Conservation (phyloP, 768 basidiomycete genomes). For the Amanita inopinata region DNA sequence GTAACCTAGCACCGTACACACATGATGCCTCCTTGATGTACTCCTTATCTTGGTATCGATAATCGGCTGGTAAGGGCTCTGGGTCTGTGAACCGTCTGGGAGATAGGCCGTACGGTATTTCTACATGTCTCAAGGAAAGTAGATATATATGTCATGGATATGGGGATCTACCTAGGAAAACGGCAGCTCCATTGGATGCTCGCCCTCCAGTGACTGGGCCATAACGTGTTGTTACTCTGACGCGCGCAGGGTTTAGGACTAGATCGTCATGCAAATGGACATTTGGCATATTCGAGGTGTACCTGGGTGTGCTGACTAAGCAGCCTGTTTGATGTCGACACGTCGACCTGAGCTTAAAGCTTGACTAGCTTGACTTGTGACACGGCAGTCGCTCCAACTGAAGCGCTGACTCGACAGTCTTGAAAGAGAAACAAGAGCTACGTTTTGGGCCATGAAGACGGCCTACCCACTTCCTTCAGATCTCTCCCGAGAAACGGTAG, state of each 20-base stretch:
- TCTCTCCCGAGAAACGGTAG: conserved; percentile 60
- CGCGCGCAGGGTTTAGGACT: conserved; percentile 25
- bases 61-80: conserved; percentile 38
- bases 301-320: neutral
- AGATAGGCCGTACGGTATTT: conserved; percentile 65
- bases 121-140: conserved; percentile 22
- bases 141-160: neutral
- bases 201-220: conserved; percentile 51
- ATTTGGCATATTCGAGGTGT: no score
- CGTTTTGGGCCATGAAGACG: conserved; percentile 48
- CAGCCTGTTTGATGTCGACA: neutral
- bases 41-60: conserved; percentile 48
- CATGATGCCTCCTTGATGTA: conserved; percentile 52
- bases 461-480: conserved; percentile 68
- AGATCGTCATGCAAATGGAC: conserved; percentile 52
- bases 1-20: conserved; percentile 12
- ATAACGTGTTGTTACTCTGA: conserved; percentile 43
- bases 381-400: conserved; percentile 1
- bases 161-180: conserved; percentile 48
- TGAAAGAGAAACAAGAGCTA: neutral
- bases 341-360: neutral
- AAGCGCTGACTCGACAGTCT: neutral
- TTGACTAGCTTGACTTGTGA: no score
- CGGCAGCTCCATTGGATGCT: conserved; percentile 48
- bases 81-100: conserved; percentile 60